Percentiles rank a stretch among this genome's conserved stretches.
Conservation (phyloP, 2,329 filamentous ascomycete species). For the Fusarium sp. region DNA sequence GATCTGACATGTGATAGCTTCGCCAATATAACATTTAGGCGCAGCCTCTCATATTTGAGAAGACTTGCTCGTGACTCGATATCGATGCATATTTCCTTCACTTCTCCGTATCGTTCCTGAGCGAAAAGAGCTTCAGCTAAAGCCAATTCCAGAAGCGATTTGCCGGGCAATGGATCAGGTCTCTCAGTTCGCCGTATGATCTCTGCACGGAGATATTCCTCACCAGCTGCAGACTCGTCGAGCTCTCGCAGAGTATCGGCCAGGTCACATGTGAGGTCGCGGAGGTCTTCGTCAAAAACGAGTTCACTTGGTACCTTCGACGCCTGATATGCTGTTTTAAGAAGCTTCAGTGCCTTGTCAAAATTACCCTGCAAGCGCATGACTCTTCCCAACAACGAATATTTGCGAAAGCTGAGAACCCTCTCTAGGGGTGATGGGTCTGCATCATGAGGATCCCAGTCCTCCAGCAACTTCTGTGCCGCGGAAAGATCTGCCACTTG, state of each 20-base stretch:
- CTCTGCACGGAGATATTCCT: slow-evolving; percentile 33
- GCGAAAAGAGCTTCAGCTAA: slow-evolving; percentile 40
- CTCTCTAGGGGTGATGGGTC: slow-evolving; percentile 30
- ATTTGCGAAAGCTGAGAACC: slow-evolving; percentile 36
- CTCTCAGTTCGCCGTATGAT: slow-evolving; percentile 26
- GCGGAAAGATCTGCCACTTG: slow-evolving; percentile 36
- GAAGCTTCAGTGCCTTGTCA: slow-evolving; percentile 17
- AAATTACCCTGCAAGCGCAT: slow-evolving; percentile 38
- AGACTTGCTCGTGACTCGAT: slow-evolving; percentile 29
- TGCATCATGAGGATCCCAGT: slow-evolving; percentile 31
- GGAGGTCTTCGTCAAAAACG: slow-evolving; percentile 38
- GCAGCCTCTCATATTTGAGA: slow-evolving; percentile 40
- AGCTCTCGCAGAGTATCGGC: slow-evolving; percentile 41
- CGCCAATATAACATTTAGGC: slow-evolving; percentile 34
- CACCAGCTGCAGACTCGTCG: slow-evolving; percentile 26
- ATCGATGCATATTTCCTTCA: slow-evolving; percentile 32
- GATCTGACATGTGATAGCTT: slow-evolving; percentile 38
- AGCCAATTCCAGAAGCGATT: slow-evolving; percentile 37
- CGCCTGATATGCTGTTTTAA: slow-evolving; percentile 20
- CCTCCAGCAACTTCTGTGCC: slow-evolving; percentile 33
- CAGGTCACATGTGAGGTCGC: slow-evolving; percentile 41
- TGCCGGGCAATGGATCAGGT: slow-evolving; percentile 26
- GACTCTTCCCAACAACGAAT: slow-evolving; percentile 38
- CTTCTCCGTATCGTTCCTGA: slow-evolving; percentile 32
- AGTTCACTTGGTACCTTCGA: slow-evolving; percentile 19